Evolutionary conservation across 345 rosid species (phyloP), one percentile per base, ranked within the genome.

Genomic region (Camelina hispida): DNA sequence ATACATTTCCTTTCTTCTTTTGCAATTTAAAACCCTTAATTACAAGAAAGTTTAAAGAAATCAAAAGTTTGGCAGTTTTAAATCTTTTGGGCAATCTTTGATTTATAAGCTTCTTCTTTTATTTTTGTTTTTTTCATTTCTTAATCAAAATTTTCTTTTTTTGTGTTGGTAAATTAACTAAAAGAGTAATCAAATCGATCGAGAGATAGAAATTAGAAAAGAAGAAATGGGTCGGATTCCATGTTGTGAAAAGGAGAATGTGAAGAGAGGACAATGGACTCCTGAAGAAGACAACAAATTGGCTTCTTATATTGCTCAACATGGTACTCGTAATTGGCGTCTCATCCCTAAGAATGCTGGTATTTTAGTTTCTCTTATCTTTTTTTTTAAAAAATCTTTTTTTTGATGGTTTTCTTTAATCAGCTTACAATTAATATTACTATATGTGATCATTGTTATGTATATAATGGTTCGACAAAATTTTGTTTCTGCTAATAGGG

Each of bases 271-370:
- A 8, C 99, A 93, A 62, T 93, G 99, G 99, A 92, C 98, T 34
- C 98, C 96, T 44, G 98, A 93, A 73, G 99, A 93, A 83, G 97
- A 95, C 82, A 95, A 93, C 83, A 93, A 95, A 77, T 85, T 95
- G 64, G 86, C 97, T 62, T 90, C 99, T 28, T 93, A 90, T 76
- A 87, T 95, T 40, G 86, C 96, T 75, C 91, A 93, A 78, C 98
- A 90, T 23, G 98, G 98, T 61, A 92, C 96, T 75, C 85, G 98
- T 20, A 90, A 89, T 83, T 92, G 98, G 94, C 94, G 94, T 22
- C 97, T 95, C 81, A 90, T 92, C 69, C 99, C 99, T 68, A 89
- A 95, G 82, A 95, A 90, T 34, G 98, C 94, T 10, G 94, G 94
- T 95, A 69, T 48, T 61, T 11, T 37, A 17, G n/a, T 10, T 61